Conservation (phyloP, 2,329 filamentous ascomycete genomes). For the Colletotrichum orbiculare region DNA sequence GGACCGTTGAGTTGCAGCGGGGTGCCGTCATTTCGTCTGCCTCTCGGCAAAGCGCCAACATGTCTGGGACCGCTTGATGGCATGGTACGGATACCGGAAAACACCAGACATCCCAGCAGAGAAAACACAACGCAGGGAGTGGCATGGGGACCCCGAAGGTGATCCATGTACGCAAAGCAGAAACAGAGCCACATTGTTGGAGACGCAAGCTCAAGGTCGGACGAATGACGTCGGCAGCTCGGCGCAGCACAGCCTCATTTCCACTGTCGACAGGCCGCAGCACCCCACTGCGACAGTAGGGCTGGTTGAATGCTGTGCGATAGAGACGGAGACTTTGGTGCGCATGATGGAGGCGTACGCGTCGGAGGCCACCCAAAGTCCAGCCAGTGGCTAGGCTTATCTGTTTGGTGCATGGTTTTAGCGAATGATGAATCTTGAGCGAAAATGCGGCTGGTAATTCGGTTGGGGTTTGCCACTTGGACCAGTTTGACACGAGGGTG, state of each 20-base stretch:
- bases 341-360: slow-evolving; percentile 34
- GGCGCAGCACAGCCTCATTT: slow-evolving; percentile 33
- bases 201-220: slow-evolving; percentile 14
- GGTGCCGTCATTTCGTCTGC: slow-evolving; percentile 25
- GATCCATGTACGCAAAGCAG: slow-evolving; percentile 26
- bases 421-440: slow-evolving; percentile 3
- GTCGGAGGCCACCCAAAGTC: slow-evolving; percentile 21
- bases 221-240: slow-evolving; percentile 35
- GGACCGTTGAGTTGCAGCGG: slow-evolving; percentile 1
- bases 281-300: neutral
- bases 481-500: neutral
- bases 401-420: neutral
- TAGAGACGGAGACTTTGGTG: neutral
- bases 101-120: neutral
- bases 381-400: slow-evolving; percentile 20
- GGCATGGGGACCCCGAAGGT: slow-evolving; percentile 7
- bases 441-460: neutral
- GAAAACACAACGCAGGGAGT: slow-evolving; percentile 6
- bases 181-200: slow-evolving; percentile 14
- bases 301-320: neutral
- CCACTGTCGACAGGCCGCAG: neutral
- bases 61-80: slow-evolving; percentile 20
- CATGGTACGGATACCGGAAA: neutral
- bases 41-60: slow-evolving; percentile 24
- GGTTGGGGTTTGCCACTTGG: slow-evolving; percentile 11